Evolutionary conservation across 352 stramenopile species (phyloP).

Genomic region (Pythium myriotylum): DNA sequence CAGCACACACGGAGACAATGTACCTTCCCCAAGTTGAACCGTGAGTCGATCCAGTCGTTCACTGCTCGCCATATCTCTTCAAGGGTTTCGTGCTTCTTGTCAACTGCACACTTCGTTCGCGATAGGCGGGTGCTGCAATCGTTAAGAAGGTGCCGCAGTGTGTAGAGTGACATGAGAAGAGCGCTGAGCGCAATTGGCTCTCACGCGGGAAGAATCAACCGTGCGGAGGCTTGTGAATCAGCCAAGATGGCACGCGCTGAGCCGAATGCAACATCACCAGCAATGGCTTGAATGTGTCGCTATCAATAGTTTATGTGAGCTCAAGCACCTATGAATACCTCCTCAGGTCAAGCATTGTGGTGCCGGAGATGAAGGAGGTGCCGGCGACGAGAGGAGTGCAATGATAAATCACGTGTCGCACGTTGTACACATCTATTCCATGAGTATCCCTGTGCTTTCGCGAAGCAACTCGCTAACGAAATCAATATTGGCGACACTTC

Average conservation of each 20-base stretch:
- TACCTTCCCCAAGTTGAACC: conserved; percentile 69
- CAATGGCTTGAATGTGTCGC: too few relatives aligned
- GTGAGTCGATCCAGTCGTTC: conserved; percentile 79
- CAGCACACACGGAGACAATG: background rate
- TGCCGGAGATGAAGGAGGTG: too few relatives aligned
- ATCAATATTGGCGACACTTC: too few relatives aligned
- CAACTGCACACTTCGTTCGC: conserved; percentile 52
- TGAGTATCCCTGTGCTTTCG: background rate
- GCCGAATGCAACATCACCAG: too few relatives aligned
- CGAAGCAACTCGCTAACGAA: too few relatives aligned
- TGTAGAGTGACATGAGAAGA: conserved; percentile 68
- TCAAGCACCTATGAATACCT: too few relatives aligned
- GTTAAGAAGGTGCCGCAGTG: conserved; percentile 71
- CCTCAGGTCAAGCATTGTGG: too few relatives aligned
- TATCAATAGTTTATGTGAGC: too few relatives aligned
- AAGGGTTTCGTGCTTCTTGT: conserved; percentile 74
- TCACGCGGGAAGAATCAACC: background rate
- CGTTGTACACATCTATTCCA: conserved; percentile 5
- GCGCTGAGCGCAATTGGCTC: background rate
- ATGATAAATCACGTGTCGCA: background rate
- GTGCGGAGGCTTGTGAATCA: background rate
- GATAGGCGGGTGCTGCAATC: conserved; percentile 66
- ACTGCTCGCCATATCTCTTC: conserved; percentile 72
- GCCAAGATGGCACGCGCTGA: too few relatives aligned
- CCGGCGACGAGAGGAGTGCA: too few relatives aligned